Evolutionary conservation across 805 yeast genomes (phyloP).

Genomic region (Spathaspora passalidarum): DNA sequence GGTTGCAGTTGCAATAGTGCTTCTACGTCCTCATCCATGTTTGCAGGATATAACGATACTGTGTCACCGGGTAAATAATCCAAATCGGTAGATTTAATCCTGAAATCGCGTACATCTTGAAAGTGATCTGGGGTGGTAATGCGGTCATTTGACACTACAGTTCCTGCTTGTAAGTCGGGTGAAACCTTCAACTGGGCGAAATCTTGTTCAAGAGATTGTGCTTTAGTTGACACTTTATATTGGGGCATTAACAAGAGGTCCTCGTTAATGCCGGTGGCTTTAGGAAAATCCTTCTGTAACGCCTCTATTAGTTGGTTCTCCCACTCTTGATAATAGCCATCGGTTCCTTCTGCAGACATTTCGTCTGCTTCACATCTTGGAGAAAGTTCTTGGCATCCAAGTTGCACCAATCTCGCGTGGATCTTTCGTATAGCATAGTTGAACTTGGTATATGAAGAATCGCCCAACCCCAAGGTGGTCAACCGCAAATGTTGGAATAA

Average conservation of each 20-base stretch:
- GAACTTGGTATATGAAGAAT: constrained; percentile 83
- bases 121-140: constrained; percentile 73
- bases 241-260: constrained; percentile 25
- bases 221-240: constrained; percentile 13
- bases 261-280: constrained; percentile 21
- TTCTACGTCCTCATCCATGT: constrained; percentile 62
- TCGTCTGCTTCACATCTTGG: constrained; percentile 90
- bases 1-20: constrained; percentile 63
- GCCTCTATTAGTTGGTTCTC: constrained; percentile 44
- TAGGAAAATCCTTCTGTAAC: constrained; percentile 21
- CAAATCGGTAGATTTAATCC: constrained; percentile 34
- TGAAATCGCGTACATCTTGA: constrained; percentile 80
- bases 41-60: constrained; percentile 70
- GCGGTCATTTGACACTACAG: constrained; percentile 49
- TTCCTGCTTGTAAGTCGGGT: constrained; percentile 35
- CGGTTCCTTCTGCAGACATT: constrained; percentile 72
- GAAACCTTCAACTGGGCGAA: not conserved
- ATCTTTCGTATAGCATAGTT: constrained; percentile 86
- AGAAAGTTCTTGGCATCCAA: constrained; percentile 75
- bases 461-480: constrained; percentile 88
- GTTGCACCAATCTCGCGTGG: constrained; percentile 71
- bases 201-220: not conserved
- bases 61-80: constrained; percentile 78
- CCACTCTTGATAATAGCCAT: constrained; percentile 77
- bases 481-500: constrained; percentile 60